A percentile compares a stretch with the other conserved stretches of the same genome.
These are phyloP conservation scores for Syzygium oleosum DNA, from an alignment of 345 rosid genomes.

Conservation along the genomic window DNA sequence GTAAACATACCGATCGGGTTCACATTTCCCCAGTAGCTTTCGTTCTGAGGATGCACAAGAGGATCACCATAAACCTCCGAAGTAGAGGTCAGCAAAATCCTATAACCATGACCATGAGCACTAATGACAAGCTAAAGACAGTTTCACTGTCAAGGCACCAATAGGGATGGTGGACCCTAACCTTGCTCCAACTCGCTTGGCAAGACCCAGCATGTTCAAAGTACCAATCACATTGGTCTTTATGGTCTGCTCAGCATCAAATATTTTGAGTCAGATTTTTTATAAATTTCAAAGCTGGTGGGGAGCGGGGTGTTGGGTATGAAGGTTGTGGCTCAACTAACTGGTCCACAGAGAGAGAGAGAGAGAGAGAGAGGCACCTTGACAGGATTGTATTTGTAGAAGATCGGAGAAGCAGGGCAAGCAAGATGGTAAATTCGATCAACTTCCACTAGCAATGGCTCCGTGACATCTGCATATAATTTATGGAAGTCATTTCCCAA, in stretches of 20 bases:
- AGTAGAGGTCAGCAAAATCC: constrained; percentile 88
- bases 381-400: constrained; percentile 92
- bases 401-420: constrained; percentile 92
- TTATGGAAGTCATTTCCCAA: neutral
- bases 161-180: constrained; percentile 2
- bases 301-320: neutral
- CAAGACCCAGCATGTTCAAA: constrained; percentile 88
- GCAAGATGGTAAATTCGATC: constrained; percentile 92
- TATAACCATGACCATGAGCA: constrained; percentile 1
- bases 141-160: neutral
- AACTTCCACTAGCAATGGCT: constrained; percentile 77
- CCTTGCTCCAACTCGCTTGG: constrained; percentile 97
- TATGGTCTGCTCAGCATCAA: constrained; percentile 49
- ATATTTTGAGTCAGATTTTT: neutral
- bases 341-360: neutral
- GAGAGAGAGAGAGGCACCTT: constrained; percentile 31
- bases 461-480: constrained; percentile 59
- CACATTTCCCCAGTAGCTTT: constrained; percentile 92
- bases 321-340: neutral
- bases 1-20: constrained; percentile 68
- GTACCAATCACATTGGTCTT: constrained; percentile 94
- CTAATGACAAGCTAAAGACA: neutral
- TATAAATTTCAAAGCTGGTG: neutral
- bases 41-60: constrained; percentile 72
- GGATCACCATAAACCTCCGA: constrained; percentile 96